Evolutionary conservation across 83 land plant genomes (phyloP).

Genomic region (Diphasiastrum complanatum): DNA sequence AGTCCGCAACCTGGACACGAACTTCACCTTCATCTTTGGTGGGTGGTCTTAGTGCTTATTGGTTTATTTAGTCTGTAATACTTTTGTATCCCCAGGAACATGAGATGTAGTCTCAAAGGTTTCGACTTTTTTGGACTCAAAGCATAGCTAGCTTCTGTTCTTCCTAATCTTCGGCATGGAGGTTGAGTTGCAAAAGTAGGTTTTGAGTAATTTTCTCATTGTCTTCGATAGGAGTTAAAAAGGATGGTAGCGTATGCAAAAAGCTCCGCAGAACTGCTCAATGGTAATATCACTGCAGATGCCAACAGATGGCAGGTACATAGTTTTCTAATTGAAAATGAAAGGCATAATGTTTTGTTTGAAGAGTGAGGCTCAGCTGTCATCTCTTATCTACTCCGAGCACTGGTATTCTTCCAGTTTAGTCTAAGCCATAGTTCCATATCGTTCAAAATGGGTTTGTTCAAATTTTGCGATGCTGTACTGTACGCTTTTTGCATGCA

Average conservation of each 20-base stretch:
- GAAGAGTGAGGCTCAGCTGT: no score
- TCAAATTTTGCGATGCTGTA: no score
- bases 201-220: not conserved
- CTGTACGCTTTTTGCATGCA: no score
- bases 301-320: constrained; percentile 31
- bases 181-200: not conserved
- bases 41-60: constrained; percentile 2
- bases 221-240: constrained; percentile 43
- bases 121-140: no score
- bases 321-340: no score
- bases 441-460: no score
- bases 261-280: constrained; percentile 59
- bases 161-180: not conserved
- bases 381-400: no score
- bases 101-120: no score
- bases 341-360: no score
- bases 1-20: constrained; percentile 69
- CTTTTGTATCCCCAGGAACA: constrained; percentile 3
- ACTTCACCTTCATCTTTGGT: constrained; percentile 45
- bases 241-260: constrained; percentile 70
- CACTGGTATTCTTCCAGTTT: no score
- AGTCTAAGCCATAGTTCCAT: no score
- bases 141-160: not conserved
- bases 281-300: constrained; percentile 33
- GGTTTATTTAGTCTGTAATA: not conserved